Percentiles rank a stretch among this genome's conserved stretches.
Evolutionary conservation across 2,329 filamentous ascomycete genomes (phyloP).

Genomic region (Thelonectria blattea): DNA sequence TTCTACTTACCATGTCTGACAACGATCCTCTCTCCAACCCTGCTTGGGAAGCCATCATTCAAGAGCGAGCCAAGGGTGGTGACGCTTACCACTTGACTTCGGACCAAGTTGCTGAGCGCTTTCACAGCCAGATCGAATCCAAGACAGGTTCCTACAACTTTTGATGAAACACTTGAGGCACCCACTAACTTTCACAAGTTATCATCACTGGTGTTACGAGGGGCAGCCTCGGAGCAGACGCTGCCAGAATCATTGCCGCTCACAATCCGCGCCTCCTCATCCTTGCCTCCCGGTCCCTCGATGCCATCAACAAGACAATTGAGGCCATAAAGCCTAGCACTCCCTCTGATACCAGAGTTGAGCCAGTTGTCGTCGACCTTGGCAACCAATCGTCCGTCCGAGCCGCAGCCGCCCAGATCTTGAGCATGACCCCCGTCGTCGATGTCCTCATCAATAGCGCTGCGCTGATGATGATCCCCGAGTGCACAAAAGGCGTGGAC

Average conservation of each 20-base stretch:
- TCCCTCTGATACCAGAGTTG: neutral
- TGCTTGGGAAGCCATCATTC: neutral
- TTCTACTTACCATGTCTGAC: neutral
- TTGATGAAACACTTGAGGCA: neutral
- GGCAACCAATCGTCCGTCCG: neutral
- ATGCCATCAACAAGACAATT: conserved; percentile 23
- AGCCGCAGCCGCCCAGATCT: neutral
- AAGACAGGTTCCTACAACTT: neutral
- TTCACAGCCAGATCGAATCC: neutral
- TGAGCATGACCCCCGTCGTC: neutral
- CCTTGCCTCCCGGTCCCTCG: conserved; percentile 48
- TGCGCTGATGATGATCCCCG: neutral
- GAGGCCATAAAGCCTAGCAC: neutral
- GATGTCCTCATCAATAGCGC: neutral
- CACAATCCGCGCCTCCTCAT: conserved; percentile 47
- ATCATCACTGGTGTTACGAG: conserved; percentile 48
- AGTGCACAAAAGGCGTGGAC: neutral
- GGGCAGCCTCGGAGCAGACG: conserved; percentile 43
- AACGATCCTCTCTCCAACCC: neutral
- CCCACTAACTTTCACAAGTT: neutral
- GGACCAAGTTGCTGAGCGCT: neutral
- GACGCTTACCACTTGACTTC: neutral
- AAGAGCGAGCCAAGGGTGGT: neutral
- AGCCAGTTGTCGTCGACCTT: conserved; percentile 26
- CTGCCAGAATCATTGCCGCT: conserved; percentile 43